Percentiles rank a stretch among this genome's conserved stretches.
Evolutionary conservation across 331 rosid species (phyloP).

Genomic region (Quercus phellos): DNA sequence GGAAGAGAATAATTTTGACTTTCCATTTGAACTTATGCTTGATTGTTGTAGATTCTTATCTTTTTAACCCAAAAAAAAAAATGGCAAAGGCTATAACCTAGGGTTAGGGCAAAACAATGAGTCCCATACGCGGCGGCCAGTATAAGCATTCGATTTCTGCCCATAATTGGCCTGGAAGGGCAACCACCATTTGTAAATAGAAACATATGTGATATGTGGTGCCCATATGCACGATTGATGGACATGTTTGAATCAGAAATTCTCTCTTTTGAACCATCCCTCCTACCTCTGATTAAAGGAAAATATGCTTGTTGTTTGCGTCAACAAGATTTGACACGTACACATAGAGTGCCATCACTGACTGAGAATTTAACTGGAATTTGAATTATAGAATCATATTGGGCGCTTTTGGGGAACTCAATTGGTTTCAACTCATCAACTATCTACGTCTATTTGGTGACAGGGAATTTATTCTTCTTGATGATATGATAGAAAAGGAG

Average conservation of each 20-base stretch:
- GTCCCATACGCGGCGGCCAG: constrained; percentile 25
- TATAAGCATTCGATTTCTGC: constrained; percentile 20
- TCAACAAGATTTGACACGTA: neutral
- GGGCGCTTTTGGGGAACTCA: too few species aligned
- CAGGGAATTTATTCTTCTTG: too few species aligned
- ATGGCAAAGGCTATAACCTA: neutral
- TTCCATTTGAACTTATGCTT: too few species aligned
- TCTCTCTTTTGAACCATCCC: constrained; percentile 24
- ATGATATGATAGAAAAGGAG: too few species aligned
- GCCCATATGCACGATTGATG: constrained; percentile 17
- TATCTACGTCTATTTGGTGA: neutral
- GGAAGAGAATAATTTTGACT: too few species aligned
- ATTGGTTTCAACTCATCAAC: too few species aligned
- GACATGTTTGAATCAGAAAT: constrained; percentile 28
- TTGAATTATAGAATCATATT: neutral
- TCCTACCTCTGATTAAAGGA: constrained; percentile 22
- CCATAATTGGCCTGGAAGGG: neutral
- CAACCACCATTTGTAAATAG: neutral
- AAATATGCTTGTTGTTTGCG: constrained; percentile 15
- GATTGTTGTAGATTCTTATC: neutral
- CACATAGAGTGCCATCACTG: neutral
- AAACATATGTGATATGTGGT: too few species aligned
- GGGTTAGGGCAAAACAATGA: neutral
- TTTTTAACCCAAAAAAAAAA: neutral
- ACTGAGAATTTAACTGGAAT: neutral